phyloP scores from a whole-genome alignment of 257 asterid genomes.

The Lantana camara region DNA sequence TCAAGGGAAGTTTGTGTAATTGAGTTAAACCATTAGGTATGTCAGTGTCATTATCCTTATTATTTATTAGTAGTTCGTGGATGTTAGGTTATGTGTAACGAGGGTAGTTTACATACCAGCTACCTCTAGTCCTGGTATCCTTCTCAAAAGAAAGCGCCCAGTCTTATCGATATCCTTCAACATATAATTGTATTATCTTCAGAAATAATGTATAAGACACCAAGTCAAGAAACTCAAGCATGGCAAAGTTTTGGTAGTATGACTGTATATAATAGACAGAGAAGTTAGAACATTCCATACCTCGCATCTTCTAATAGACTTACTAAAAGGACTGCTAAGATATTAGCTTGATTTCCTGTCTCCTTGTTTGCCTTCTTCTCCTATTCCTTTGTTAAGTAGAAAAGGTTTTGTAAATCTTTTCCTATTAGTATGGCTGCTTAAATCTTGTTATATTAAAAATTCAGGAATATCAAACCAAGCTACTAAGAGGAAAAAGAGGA shows the following conservation, averaged over 20 bases:
- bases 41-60: too few relatives aligned
- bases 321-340: too few relatives aligned
- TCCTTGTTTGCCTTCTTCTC: background rate
- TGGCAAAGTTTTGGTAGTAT: background rate
- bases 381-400: constrained; percentile 6
- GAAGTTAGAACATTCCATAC: constrained; percentile 44
- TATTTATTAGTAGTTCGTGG: background rate
- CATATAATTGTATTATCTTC: constrained; percentile 76
- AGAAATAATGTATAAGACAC: constrained; percentile 19
- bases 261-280: constrained; percentile 8
- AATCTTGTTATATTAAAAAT: constrained; percentile 18
- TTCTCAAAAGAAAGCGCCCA: constrained; percentile 94
- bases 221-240: constrained; percentile 1
- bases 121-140: constrained; percentile 94
- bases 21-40: too few relatives aligned
- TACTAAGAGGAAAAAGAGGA: constrained; percentile 20
- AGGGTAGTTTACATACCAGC: constrained; percentile 61
- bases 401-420: background rate
- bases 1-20: too few relatives aligned
- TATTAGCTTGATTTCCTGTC: too few relatives aligned
- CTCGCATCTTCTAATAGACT: too few relatives aligned
- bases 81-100: background rate
- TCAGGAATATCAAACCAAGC: constrained; percentile 38
- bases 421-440: constrained; percentile 4
- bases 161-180: constrained; percentile 93